Base-by-base conservation (phyloP, 2,329 filamentous ascomycete genomes). In the Trichoderma koningiopsis region DNA sequence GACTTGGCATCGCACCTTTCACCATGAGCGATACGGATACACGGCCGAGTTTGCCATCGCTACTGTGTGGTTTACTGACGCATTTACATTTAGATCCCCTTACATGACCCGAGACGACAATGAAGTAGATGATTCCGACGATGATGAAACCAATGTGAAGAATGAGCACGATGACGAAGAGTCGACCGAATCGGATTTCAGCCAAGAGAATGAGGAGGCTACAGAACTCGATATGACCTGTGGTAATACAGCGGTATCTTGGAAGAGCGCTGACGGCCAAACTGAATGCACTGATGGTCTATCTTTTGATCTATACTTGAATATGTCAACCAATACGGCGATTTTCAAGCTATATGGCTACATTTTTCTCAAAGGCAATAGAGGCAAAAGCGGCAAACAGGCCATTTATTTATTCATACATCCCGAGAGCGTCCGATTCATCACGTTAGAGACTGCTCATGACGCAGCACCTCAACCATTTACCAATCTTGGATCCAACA, bases 331-430 rank as follows among this genome's bases (percentile, higher is more conserved):
- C 47, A 64, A 64, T 29, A 64, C 61, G 6, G 33, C 61, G 11
- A 55, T 64, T 31, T 56, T 64, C 33, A 64, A 56, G 19, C 27
- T 64, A 7, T 43, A 64, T 27, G 22, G 61, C 49, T 31, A 64
- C 24, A n/a, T 64, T 16, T 22, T 53, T 14, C 22, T 43, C 6
- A 64, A 56, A 31, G 49, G 61, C 33, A 56, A 33, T 4, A 64
- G 55, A 29, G 24, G 16, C 49, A 64, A 64, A 43, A 27, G 35
- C 49, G 40, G n/a, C 35, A 55, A 64, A 16, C 61, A 40, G 8
- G 33, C 61, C 16, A 29, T 64, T 43, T 64, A 56, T 24, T 40
- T 64, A 5, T 64, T 55, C 19, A 43, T 64, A 55, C 24, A 64
- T 31, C 61, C 61, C 5, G 61, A 64, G 27, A 56, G 2, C 24